Conservation (phyloP, 176 grass and related monocot genomes). For the Rhynchospora tenuis region DNA sequence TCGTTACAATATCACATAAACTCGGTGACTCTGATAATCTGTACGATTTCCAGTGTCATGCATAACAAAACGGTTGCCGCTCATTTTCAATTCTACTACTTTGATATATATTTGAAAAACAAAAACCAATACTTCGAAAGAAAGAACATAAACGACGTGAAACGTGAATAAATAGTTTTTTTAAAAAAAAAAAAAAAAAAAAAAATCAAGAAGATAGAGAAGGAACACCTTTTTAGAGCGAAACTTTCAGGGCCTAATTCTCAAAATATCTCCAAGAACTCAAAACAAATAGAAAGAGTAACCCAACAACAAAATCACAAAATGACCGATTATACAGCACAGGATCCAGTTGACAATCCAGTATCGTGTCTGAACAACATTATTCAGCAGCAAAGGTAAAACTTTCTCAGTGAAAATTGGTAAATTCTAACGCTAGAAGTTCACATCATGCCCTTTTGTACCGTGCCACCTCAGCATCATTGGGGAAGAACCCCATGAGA, state of each 20-base stretch:
- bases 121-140: no score
- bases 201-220: not conserved
- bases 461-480: slow-evolving; percentile 65
- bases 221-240: not conserved
- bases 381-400: slow-evolving; percentile 8
- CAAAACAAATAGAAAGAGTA: not conserved
- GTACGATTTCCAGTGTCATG: no score
- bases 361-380: slow-evolving; percentile 3
- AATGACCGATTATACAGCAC: not conserved
- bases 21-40: no score
- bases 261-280: not conserved
- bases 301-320: not conserved
- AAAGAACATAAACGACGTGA: no score
- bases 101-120: no score
- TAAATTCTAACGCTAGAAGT: slow-evolving; percentile 7
- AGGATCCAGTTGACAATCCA: not conserved
- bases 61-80: no score
- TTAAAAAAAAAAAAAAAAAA: no score
- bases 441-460: slow-evolving; percentile 45
- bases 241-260: not conserved
- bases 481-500: slow-evolving; percentile 97
- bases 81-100: no score
- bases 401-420: not conserved
- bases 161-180: no score
- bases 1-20: no score